Evolutionary conservation across 208 protist species (phyloP), one percentile per base, ranked within the genome.

Genomic region (Acanthamoeba lenticulata): DNA sequence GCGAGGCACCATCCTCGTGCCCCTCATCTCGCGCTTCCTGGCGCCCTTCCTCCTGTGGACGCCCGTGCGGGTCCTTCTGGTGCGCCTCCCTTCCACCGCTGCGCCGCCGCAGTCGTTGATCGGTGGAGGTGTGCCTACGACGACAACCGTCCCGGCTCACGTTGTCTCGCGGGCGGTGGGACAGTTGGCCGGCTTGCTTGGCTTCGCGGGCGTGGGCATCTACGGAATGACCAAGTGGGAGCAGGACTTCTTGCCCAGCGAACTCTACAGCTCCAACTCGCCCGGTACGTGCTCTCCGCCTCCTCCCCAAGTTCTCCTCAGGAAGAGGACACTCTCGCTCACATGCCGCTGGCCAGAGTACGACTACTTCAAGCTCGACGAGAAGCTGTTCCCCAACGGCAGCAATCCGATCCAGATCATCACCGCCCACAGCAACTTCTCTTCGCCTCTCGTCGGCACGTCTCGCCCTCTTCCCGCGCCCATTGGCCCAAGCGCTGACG

Each of bases 181-280:
- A 27, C 74, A 89, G 79, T 19, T 89, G n/a, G 32, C 21, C 44
- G 1, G 47, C 38, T 27, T 89, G 79, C 79, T 89, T 2, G 79
- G 79, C 27, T 62, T 89, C 44, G 79, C 79, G 13, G 44, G 79
- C 0, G 29, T 89, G n/a, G 79, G 79, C 38, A 89, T 89, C 47
- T 89, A 89, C 44, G 79, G 79, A 1, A 62, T 89, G 79, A 42
- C 52, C 45, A 49, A 60, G 36, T 89, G 79, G 79, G 79, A 89
- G 24, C 79, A 89, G 36, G 36, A 62, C 79, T 89, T 89, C 32
- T 32, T 89, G 44, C 79, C 44, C 7, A 89, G 79, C 79, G 79
- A 89, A 42, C 79, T 89, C 79, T 89, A 89, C 44, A 89, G 79
- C 45, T 89, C 79, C 44, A 89, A 89, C 79, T 89, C 79, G 3